Base-by-base conservation (phyloP, 805 yeast genomes). In the Sporopachydermia quercuum region DNA sequence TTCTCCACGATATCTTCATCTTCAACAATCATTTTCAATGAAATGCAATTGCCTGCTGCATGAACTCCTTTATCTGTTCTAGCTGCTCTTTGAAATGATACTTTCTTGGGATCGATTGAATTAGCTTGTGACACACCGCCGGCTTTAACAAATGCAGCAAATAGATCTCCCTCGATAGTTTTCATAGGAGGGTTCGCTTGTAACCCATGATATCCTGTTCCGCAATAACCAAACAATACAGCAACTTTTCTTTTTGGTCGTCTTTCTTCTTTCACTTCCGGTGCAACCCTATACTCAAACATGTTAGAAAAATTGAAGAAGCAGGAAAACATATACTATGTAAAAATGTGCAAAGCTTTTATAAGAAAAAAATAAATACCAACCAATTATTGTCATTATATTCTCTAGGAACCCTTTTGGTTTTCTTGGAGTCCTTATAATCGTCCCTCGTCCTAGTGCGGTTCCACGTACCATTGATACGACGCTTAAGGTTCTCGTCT, bases 171-270 rank as follows among this genome's bases (percentile, higher is more conserved):
- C 60, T 87, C 97, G 47, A 87, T 87, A 15, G 97, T 87, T 54
- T 76, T 76, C 35, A 74, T 74, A 15, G 87, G 93, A 2, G 94
- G 93, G 54, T 86, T 87, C 46, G 79, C 63, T 59, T 87, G 97
- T 94, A 87, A 84, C 4, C 97, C 97, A 57, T 83, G 91, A 60
- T 87, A 87, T 0, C 96, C 96, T 1, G 95, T 78, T 35, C 97
- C 97, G 56, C 96, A 87, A 62, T 87, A 87, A 3, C 97, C 96
- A 47, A 87, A 67, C 75, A 84, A 68, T 51, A 81, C 75, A 0
- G 95, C 96, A 16, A 85, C 95, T 54, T 87, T 87, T 50, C 75
- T 72, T 67, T 87, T 87, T 16, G 51, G 84, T 69, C 53, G 46
- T 16, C 67, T 41, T 37, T 49, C 43, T 36, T 51, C 55, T n/a